These are phyloP conservation scores for Pinus albicaulis DNA, from an alignment of 75 land plant genomes.

Conservation along the genomic window DNA sequence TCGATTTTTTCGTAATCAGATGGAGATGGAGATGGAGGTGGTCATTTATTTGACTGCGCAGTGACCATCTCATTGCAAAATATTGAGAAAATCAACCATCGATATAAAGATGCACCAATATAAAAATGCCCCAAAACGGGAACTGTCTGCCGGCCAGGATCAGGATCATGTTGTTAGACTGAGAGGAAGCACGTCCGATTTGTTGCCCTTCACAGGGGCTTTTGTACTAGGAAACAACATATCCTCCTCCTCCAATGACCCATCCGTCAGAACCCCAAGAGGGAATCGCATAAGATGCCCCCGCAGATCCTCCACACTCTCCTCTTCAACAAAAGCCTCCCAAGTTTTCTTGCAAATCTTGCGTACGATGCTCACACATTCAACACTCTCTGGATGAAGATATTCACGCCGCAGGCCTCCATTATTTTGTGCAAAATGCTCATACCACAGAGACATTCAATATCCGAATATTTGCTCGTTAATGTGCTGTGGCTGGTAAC, in stretches of 20 bases:
- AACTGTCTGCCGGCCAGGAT: no score
- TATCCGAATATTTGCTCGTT: slow-evolving; percentile 41
- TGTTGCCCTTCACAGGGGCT: slow-evolving; percentile 35
- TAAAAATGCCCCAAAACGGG: no score
- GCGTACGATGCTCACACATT: slow-evolving; percentile 50
- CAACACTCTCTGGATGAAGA: slow-evolving; percentile 42
- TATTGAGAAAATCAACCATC: no score
- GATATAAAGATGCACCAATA: no score
- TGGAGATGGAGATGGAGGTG: no score
- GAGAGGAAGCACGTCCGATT: slow-evolving; percentile 46
- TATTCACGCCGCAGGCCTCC: slow-evolving; percentile 12
- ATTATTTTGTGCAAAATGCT: slow-evolving; percentile 47
- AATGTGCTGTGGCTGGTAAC: slow-evolving; percentile 56
- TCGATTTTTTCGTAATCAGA: no score
- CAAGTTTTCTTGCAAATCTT: slow-evolving; percentile 47
- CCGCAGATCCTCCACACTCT: slow-evolving; percentile 49
- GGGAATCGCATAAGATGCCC: slow-evolving; percentile 72
- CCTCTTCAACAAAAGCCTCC: slow-evolving; percentile 38
- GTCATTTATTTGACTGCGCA: no score
- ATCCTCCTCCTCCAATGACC: slow-evolving; percentile 15
- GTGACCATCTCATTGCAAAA: no score
- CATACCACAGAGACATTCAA: slow-evolving; percentile 84
- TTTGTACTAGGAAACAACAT: slow-evolving; percentile 58
- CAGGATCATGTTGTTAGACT: slow-evolving; percentile 42
- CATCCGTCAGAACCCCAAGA: slow-evolving; percentile 33